Conservation (phyloP, 2,329 filamentous ascomycete genomes). For the Nemania serpens region DNA sequence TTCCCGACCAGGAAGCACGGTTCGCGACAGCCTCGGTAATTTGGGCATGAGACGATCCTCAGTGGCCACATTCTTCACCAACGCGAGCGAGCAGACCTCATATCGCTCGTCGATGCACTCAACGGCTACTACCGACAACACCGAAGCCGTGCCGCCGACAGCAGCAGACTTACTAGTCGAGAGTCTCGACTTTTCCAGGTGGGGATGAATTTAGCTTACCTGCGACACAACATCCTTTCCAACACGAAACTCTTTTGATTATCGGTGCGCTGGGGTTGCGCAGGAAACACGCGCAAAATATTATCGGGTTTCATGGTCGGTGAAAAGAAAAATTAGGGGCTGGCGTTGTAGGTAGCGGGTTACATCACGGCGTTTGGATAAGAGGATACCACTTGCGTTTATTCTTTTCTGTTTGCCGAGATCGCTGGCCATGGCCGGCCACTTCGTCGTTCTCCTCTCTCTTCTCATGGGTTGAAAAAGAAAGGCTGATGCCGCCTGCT, state of each 20-base stretch:
- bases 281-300: slow-evolving; percentile 29
- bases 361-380: slow-evolving; percentile 41
- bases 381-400: slow-evolving; percentile 48
- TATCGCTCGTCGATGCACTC: slow-evolving; percentile 64
- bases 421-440: not conserved
- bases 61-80: slow-evolving; percentile 67
- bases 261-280: slow-evolving; percentile 24
- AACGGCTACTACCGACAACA: slow-evolving; percentile 58
- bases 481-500: slow-evolving; percentile 7
- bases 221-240: not conserved
- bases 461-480: not conserved
- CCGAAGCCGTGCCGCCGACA: slow-evolving; percentile 50
- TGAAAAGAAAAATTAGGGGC: slow-evolving; percentile 14
- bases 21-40: slow-evolving; percentile 57
- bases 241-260: not conserved
- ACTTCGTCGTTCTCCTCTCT: not conserved
- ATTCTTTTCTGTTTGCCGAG: slow-evolving; percentile 14
- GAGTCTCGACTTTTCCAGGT: slow-evolving; percentile 56
- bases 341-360: slow-evolving; percentile 14
- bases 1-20: slow-evolving; percentile 52
- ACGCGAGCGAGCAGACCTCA: slow-evolving; percentile 59
- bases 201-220: slow-evolving; percentile 43
- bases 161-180: slow-evolving; percentile 49
- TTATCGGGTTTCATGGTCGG: slow-evolving; percentile 20
- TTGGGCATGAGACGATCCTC: slow-evolving; percentile 59